Conservation (phyloP, 345 rosid genomes). For the Capsella bursapastoris region DNA sequence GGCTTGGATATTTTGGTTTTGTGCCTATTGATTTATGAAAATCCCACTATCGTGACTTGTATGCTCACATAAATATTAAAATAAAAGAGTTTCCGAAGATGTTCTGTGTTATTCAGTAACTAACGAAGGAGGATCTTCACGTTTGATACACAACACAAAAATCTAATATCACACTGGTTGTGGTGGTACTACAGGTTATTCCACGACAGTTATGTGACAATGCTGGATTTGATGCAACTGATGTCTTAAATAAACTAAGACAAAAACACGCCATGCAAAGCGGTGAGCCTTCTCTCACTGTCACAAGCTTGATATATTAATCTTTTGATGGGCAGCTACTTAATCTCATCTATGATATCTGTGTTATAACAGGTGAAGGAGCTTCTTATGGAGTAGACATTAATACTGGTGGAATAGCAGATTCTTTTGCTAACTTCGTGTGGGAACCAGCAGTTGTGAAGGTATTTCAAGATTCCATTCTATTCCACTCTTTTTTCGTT, state of each 20-base stretch:
- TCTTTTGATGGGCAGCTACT: constrained; percentile 5
- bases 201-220: constrained; percentile 97
- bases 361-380: constrained; percentile 69
- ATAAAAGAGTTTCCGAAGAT: not conserved
- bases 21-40: not conserved
- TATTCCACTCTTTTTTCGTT: not conserved
- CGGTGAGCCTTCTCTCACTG: constrained; percentile 51
- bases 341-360: constrained; percentile 12
- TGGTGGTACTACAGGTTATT: constrained; percentile 65
- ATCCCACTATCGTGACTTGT: not conserved
- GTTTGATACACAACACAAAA: not conserved
- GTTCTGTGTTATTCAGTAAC: constrained; percentile 2
- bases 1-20: constrained; percentile 21
- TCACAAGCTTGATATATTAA: constrained; percentile 9
- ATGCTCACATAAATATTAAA: not conserved
- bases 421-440: constrained; percentile 94
- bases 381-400: constrained; percentile 95
- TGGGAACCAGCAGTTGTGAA: constrained; percentile 99
- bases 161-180: not conserved
- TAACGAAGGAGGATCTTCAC: not conserved
- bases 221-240: constrained; percentile 99
- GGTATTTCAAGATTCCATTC: constrained; percentile 46
- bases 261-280: constrained; percentile 94
- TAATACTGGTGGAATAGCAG: constrained; percentile 92
- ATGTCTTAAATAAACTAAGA: constrained; percentile 92